A percentile compares a stretch with the other conserved stretches of the same genome.
Conservation (phyloP, 805 yeast species). For the Cyberlindnera japonica region DNA sequence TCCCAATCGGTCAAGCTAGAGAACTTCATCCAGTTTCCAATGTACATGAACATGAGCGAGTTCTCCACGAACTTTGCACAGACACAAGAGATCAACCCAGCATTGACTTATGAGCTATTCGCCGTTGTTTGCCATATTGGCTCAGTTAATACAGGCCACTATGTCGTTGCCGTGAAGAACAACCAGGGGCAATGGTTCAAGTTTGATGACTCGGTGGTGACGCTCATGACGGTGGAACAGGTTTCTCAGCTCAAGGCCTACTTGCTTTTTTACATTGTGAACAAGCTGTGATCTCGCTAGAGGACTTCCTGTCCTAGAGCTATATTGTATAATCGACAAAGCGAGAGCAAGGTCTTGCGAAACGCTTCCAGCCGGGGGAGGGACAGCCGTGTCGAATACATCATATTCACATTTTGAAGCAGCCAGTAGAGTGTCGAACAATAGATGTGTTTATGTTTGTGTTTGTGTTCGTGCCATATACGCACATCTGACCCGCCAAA, state of each 20-base stretch:
- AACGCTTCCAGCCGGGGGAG: too few species aligned
- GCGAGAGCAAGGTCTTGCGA: too few species aligned
- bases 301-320: too few species aligned
- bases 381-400: too few species aligned
- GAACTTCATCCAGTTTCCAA: conserved; percentile 67
- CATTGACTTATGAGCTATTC: conserved; percentile 71
- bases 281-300: conserved; percentile 18
- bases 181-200: conserved; percentile 81
- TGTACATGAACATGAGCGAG: conserved; percentile 64
- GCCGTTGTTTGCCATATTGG: conserved; percentile 90
- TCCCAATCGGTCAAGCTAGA: conserved; percentile 59
- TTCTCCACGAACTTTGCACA: conserved; percentile 37
- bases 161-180: conserved; percentile 72
- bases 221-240: conserved; percentile 57
- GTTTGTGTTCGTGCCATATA: too few species aligned
- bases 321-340: too few species aligned
- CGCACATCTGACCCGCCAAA: too few species aligned
- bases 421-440: too few species aligned
- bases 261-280: conserved; percentile 61
- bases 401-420: too few species aligned
- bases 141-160: conserved; percentile 93
- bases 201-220: conserved; percentile 85
- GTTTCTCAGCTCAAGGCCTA: conserved; percentile 77
- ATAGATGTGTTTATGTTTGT: too few species aligned
- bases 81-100: conserved; percentile 28